Base-by-base conservation (phyloP, 352 stramenopile genomes). In the Globisporangium uncinulatum region DNA sequence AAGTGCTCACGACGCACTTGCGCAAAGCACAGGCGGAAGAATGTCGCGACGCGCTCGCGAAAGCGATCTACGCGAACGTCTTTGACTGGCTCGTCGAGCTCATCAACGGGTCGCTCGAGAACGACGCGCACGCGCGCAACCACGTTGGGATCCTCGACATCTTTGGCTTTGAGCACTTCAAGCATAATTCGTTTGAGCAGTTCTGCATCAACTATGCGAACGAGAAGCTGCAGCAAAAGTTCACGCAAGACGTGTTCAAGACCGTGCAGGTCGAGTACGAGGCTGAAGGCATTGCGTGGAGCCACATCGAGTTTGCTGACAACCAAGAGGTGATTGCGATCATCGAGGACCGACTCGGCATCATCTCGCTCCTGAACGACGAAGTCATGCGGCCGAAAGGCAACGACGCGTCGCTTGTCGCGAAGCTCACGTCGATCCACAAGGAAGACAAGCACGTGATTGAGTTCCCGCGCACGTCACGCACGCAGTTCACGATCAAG, bases 141-240 rank as follows among this genome's bases (percentile, higher is more conserved):
- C 79, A 92, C 43, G 94, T 98, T 42, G 96, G 96, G 50, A 92
- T 99, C 45, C 75, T 99, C 53, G 97, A 99, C 87, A 99, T 99
- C 65, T 99, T 99, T 65, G 97, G 97, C 49, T 99, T 99, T 64
- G 97, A 99, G 76, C 96, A 97, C 67, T 99, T 99, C 75, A 95
- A 96, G 61, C 83, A 94, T 71, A 97, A 97, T 71, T 95, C 87
- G 55, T 92, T 89, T 54, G 82, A 92, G 57, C 82, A 92, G 54
- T 88, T 92, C 37, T 85, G 82, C 54, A 90, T 90, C 72, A 90
- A 90, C 73, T 89, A 89, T 43, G 79, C 79, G 11, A 89, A 89
- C 65, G 81, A 92, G 51, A 89, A 90, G 66, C 70, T 92, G 19
- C 81, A 92, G 65, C 81, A 92, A 54, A 79, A 95, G 65, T 96